Percentiles rank a stretch among this genome's conserved stretches.
phyloP scores from a whole-genome alignment of 805 yeast species.

The Kazachstania taianensis region DNA sequence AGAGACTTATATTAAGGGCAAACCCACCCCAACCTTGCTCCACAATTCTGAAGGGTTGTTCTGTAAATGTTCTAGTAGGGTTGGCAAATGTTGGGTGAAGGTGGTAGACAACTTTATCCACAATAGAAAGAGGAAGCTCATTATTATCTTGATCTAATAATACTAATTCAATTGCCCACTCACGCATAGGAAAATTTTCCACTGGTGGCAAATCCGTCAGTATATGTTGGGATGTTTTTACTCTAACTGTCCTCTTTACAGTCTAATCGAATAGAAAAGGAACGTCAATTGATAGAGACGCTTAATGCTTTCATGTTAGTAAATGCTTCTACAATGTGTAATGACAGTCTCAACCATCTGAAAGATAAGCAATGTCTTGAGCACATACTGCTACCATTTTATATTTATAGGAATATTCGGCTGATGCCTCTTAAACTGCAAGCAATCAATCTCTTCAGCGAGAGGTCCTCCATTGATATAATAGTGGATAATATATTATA shows the following conservation, averaged over 20 bases:
- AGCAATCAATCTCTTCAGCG: too few species aligned
- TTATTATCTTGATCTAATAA: slow-evolving; percentile 72
- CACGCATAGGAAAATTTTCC: slow-evolving; percentile 88
- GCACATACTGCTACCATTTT: slow-evolving; percentile 21
- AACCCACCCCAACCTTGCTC: slow-evolving; percentile 99
- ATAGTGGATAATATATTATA: too few species aligned
- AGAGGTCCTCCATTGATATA: too few species aligned
- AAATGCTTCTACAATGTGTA: neutral
- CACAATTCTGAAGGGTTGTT: slow-evolving; percentile 74
- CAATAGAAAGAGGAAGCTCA: slow-evolving; percentile 74
- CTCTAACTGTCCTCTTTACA: slow-evolving; percentile 69
- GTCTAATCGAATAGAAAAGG: slow-evolving; percentile 30
- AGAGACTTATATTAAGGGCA: slow-evolving; percentile 71
- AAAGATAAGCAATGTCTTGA: neutral
- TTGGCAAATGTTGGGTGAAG: slow-evolving; percentile 91
- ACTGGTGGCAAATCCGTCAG: slow-evolving; percentile 74
- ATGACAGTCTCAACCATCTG: neutral
- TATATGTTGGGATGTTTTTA: slow-evolving; percentile 78
- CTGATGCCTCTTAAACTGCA: too few species aligned
- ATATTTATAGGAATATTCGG: too few species aligned
- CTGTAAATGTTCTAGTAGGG: slow-evolving; percentile 72
- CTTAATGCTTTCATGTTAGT: neutral
- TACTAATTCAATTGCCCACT: slow-evolving; percentile 75
- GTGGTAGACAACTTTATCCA: slow-evolving; percentile 87
- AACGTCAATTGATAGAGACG: neutral